Evolutionary conservation across 805 yeast species (phyloP).

Genomic region (Kodamaea kaohsiungensis): DNA sequence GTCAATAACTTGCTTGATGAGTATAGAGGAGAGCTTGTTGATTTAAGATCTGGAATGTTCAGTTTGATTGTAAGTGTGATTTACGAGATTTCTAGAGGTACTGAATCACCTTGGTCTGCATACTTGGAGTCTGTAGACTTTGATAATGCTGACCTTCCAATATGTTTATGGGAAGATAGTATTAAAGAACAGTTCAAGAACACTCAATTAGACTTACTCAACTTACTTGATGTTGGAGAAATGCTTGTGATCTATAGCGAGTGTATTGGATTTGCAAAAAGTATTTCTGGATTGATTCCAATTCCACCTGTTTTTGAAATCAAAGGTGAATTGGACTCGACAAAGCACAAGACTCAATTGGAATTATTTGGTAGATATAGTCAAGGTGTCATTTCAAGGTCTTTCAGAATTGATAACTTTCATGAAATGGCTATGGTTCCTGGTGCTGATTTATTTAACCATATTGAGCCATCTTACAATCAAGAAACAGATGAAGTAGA

Average conservation of each 20-base stretch:
- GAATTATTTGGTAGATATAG: conserved; percentile 56
- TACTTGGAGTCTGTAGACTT: conserved; percentile 59
- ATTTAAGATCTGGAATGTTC: conserved; percentile 52
- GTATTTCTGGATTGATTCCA: conserved; percentile 24
- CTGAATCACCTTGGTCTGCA: conserved; percentile 77
- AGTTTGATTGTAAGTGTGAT: conserved; percentile 68
- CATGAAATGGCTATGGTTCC: conserved; percentile 82
- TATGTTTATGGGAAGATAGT: conserved; percentile 61
- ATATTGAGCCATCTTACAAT: conserved; percentile 41
- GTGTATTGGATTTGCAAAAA: conserved; percentile 43
- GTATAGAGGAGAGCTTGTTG: conserved; percentile 36
- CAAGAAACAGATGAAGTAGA: conserved; percentile 12
- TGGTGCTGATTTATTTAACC: conserved; percentile 89
- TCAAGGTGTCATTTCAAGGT: conserved; percentile 69
- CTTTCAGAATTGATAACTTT: conserved; percentile 76
- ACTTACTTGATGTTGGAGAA: conserved; percentile 54
- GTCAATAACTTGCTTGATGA: conserved; percentile 71
- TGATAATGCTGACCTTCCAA: conserved; percentile 46
- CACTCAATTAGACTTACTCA: conserved; percentile 62
- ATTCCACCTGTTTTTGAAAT: conserved; percentile 39
- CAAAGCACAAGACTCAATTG: conserved; percentile 27
- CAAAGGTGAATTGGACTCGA: conserved; percentile 20
- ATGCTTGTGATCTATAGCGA: conserved; percentile 40
- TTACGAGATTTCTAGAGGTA: conserved; percentile 62
- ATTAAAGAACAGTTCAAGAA: conserved; percentile 53